Evolutionary conservation across 108 stramenopile species (phyloP), one percentile per base, ranked within the genome.

Genomic region (Nitzschia palea): DNA sequence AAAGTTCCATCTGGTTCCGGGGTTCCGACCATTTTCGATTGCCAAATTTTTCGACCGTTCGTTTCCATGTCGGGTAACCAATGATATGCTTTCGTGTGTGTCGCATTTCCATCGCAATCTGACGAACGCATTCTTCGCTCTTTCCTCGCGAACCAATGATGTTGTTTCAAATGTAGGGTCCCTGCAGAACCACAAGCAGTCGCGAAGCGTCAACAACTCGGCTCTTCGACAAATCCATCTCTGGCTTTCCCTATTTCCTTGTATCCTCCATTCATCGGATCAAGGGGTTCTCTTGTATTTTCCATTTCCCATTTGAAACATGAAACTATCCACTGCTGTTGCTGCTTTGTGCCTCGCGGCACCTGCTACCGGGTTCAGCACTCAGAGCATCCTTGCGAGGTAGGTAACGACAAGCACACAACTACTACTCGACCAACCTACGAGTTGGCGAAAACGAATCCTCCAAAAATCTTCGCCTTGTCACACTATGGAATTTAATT

Each of bases 361-460:
- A 44, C 56, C 73, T 22, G 28, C 59, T 0, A 18, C 55, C 18
- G 65, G 59, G 22, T 74, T 74, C 52, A 45, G 52, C 34, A 58
- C 73, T 23, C 34, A 48, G 26, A 22, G 64, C 23, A 42, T 43
- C 10, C 26, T 73, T 18, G 62, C 64, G n/a, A 74, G 73, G 73
- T 67, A 66, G 31, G 73, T 34, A 9, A 6, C 22, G 25, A 37
- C 18, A 42, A 42, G 22, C n/a, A n/a, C n/a, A n/a, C n/a, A n/a
- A n/a, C n/a, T n/a, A n/a, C n/a, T n/a, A n/a, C n/a, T n/a, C n/a
- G n/a, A n/a, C n/a, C n/a, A n/a, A n/a, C n/a, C n/a, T n/a, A n/a
- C n/a, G n/a, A n/a, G n/a, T n/a, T n/a, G n/a, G n/a, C n/a, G n/a
- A n/a, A n/a, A n/a, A n/a, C n/a, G n/a, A 40, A 40, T 40, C 8